Evolutionary conservation across 2,329 filamentous ascomycete genomes (phyloP), one percentile per base, ranked within the genome.

Genomic region (Fusarium tjaetaba): DNA sequence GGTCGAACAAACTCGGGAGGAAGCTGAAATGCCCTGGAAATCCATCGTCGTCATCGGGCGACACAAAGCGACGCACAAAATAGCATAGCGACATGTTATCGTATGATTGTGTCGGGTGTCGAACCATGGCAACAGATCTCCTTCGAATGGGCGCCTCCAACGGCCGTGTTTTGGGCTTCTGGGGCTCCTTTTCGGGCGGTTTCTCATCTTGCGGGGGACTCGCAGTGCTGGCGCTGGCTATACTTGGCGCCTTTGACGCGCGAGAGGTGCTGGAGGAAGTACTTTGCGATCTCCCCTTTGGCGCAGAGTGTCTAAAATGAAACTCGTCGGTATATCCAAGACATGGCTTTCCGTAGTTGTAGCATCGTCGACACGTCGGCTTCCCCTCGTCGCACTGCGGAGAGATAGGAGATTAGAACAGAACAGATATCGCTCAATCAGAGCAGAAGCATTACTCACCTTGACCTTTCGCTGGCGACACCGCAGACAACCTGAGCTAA

Each of bases 281-380:
- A 16, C 32, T 71, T 4, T 71, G 41, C 22, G 53, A 38, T 14
- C 57, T 59, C 2, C 32, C n/a, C 20, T 74, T 74, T 3, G 49
- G 65, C 7, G 52, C 45, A 8, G 69, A 72, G 65, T 80, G 73
- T 30, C 80, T 76, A 66, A 82, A 82, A 36, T 82, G 79, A 56
- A 82, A 82, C 65, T 80, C 77, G 61, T 82, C 80, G 20, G 80
- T 81, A 61, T 82, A 82, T 51, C 80, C 80, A 5, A 77, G 75
- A 28, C 80, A 82, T 3, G 76, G 74, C 59, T 80, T 80, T 15
- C 80, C 80, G 55, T 82, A 82, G 48, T 79, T 76, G 61, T 77
- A 65, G 52, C 78, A 82, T 57, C 80, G 78, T 26, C 75, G 78
- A 68, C 80, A 82, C 26, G 77, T 75, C 4, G 80, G 80, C 45